Percentiles rank a stretch among this genome's conserved stretches.
Evolutionary conservation across 306 rosid genomes (phyloP).

Genomic region (Vigna trinervia): DNA sequence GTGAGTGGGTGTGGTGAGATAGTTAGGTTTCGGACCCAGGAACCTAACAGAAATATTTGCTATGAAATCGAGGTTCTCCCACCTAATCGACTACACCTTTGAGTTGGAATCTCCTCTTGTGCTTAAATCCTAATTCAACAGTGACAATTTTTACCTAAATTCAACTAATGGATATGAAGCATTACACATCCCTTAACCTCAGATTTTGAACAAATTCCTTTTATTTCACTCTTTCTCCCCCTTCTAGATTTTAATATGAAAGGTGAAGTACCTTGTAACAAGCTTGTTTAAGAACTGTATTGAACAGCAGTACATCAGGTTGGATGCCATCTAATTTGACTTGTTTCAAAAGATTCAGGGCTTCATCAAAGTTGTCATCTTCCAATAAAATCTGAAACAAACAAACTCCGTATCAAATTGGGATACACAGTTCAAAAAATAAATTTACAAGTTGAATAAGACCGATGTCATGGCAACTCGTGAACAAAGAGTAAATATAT

Average conservation of each 20-base stretch:
- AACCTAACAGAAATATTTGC: too few species aligned
- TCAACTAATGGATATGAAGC: background rate
- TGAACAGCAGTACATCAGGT: conserved; percentile 66
- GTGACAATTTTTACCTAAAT: background rate
- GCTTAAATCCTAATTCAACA: too few species aligned
- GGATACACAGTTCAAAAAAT: conserved; percentile 22
- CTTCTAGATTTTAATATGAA: conserved; percentile 24
- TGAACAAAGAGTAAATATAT: background rate
- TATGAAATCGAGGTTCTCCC: too few species aligned
- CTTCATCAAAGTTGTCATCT: conserved; percentile 60
- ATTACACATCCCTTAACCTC: background rate
- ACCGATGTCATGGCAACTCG: conserved; percentile 20
- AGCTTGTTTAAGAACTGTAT: conserved; percentile 68
- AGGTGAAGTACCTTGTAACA: conserved; percentile 59
- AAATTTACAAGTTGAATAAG: conserved; percentile 3
- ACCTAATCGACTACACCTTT: too few species aligned
- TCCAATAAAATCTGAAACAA: conserved; percentile 71
- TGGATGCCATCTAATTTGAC: conserved; percentile 61
- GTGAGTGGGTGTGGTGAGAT: too few species aligned
- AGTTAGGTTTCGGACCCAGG: too few species aligned
- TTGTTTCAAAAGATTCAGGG: conserved; percentile 70
- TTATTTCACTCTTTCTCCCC: conserved; percentile 30
- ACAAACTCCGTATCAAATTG: conserved; percentile 41
- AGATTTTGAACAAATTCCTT: conserved; percentile 17
- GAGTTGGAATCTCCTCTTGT: too few species aligned